Conservation (phyloP, 2,329 filamentous ascomycete species). For the Elsinoe fawcettii region DNA sequence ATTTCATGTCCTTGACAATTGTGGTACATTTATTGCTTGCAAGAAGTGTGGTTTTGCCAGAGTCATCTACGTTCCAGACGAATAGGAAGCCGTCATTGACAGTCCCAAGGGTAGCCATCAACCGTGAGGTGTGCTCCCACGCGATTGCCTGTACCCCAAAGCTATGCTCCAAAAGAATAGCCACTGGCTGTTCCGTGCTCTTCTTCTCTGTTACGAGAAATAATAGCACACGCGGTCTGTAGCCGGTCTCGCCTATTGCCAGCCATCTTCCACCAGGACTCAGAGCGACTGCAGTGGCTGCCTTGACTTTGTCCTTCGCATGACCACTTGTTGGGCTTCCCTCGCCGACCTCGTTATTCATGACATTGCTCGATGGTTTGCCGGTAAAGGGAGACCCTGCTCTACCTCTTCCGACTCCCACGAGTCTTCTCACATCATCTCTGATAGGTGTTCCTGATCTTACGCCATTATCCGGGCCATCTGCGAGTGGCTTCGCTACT, state of each 20-base stretch:
- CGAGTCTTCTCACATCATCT: constrained; percentile 2
- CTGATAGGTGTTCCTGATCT: constrained; percentile 3
- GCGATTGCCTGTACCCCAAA: constrained; percentile 83
- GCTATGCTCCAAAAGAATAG: constrained; percentile 79
- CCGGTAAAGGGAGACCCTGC: constrained; percentile 7
- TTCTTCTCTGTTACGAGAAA: constrained; percentile 72
- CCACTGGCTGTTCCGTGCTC: constrained; percentile 72
- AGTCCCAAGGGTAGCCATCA: constrained; percentile 78
- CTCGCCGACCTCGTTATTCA: constrained; percentile 37
- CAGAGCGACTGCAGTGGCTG: constrained; percentile 81
- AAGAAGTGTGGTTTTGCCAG: constrained; percentile 68
- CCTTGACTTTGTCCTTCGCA: constrained; percentile 86
- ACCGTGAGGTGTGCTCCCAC: constrained; percentile 80
- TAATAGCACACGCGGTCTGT: constrained; percentile 81
- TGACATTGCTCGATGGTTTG: neutral
- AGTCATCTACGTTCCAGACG: constrained; percentile 81
- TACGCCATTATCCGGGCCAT: neutral
- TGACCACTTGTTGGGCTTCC: constrained; percentile 58
- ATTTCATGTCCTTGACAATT: constrained; percentile 75
- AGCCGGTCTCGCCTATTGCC: constrained; percentile 90
- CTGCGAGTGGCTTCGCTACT: neutral
- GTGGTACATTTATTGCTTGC: constrained; percentile 92
- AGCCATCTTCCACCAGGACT: constrained; percentile 81
- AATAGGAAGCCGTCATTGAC: constrained; percentile 92
- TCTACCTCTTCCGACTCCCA: neutral